Conservation (phyloP, 257 asterid species). For the Scutellaria barbata region DNA sequence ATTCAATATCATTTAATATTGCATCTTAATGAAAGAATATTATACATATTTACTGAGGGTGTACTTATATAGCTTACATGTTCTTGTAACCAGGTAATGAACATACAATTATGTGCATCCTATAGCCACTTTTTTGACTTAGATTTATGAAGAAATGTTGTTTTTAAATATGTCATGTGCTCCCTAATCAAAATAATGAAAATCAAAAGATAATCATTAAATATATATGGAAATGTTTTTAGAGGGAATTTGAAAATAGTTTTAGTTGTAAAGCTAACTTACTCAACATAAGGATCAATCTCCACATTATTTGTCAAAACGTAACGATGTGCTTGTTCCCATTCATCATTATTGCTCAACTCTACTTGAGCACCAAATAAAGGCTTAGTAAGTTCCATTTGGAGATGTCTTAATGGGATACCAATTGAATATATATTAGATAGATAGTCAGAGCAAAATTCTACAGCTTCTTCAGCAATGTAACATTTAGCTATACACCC, state of each 20-base stretch:
- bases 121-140: neutral
- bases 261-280: neutral
- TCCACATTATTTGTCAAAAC: neutral
- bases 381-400: neutral
- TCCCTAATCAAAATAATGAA: neutral
- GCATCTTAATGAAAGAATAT: neutral
- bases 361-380: neutral
- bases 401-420: neutral
- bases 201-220: neutral
- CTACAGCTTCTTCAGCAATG: neutral
- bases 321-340: conserved; percentile 15
- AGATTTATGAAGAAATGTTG: neutral
- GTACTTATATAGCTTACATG: neutral
- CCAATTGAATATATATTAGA: neutral
- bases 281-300: neutral
- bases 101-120: neutral
- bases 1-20: neutral
- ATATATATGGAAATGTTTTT: neutral
- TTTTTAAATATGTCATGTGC: neutral
- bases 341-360: neutral
- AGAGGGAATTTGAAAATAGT: too few relatives aligned
- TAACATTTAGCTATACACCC: conserved; percentile 1
- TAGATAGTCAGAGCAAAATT: neutral
- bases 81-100: neutral
- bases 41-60: neutral